Evolutionary conservation across 345 rosid genomes (phyloP).

Genomic region (Ceriops tagal): DNA sequence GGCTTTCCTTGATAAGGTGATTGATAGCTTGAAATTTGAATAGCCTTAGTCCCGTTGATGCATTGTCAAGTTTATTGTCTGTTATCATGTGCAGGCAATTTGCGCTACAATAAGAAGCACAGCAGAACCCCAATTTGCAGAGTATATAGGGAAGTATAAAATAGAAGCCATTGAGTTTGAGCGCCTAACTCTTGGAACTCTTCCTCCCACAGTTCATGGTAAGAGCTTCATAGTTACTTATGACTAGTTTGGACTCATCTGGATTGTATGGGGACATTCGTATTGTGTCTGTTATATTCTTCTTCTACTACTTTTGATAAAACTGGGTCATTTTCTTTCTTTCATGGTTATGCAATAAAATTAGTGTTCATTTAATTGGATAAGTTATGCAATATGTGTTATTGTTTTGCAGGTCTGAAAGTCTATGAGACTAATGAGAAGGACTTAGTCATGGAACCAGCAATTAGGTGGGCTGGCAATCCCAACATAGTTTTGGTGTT

Average conservation of each 20-base stretch:
- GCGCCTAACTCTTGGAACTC: conserved; percentile 52
- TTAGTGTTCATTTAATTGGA: background rate
- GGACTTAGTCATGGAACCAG: conserved; percentile 68
- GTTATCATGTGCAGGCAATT: conserved; percentile 44
- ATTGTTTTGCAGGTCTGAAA: conserved; percentile 49
- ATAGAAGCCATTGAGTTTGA: conserved; percentile 55
- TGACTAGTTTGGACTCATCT: background rate
- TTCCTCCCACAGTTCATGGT: conserved; percentile 70
- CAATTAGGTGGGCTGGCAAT: conserved; percentile 75
- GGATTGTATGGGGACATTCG: background rate
- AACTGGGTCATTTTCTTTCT: background rate
- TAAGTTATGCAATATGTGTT: background rate
- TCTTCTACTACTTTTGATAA: background rate
- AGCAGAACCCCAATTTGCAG: conserved; percentile 52
- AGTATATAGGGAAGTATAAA: conserved; percentile 46
- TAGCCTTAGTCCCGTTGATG: conserved; percentile 3
- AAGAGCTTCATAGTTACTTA: conserved; percentile 4
- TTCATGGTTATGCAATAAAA: background rate
- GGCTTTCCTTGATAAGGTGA: conserved; percentile 77
- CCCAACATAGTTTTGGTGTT: conserved; percentile 61
- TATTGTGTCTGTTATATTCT: background rate
- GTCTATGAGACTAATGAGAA: conserved; percentile 64
- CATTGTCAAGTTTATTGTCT: background rate
- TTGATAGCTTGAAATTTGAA: conserved; percentile 7
- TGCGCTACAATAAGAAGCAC: conserved; percentile 44